These are phyloP conservation scores for Hansenula anomala DNA, from an alignment of 1,139 yeast species.

Conservation along the genomic window DNA sequence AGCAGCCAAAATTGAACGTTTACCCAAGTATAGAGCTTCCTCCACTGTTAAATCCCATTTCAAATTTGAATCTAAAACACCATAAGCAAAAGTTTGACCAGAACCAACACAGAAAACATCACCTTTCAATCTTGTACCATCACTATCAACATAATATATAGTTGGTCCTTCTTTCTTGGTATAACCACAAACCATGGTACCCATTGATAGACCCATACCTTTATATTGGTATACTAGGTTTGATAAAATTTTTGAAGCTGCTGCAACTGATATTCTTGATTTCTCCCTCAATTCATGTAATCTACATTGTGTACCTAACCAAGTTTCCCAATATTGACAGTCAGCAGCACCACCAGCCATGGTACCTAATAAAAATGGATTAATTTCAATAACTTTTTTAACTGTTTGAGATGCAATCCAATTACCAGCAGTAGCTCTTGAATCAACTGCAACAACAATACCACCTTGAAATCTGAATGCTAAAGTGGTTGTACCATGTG, in stretches of 20 bases:
- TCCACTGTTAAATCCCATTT: slow-evolving; percentile 87
- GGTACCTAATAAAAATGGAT: slow-evolving; percentile 91
- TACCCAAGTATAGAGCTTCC: slow-evolving; percentile 91
- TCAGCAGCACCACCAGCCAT: slow-evolving; percentile 99
- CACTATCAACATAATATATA: slow-evolving; percentile 93
- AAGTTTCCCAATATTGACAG: slow-evolving; percentile 99
- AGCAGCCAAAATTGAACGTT: slow-evolving; percentile 94
- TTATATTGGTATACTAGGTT: slow-evolving; percentile 91
- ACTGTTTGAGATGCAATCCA: slow-evolving; percentile 99
- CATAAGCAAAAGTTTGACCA: slow-evolving; percentile 99
- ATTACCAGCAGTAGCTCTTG: slow-evolving; percentile 97
- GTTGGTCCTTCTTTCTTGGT: slow-evolving; percentile 95
- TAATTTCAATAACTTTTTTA: slow-evolving; percentile 93
- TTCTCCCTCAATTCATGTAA: slow-evolving; percentile 91
- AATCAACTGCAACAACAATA: slow-evolving; percentile 93
- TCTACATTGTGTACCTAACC: slow-evolving; percentile 97
- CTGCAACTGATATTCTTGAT: slow-evolving; percentile 92
- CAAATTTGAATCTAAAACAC: slow-evolving; percentile 91
- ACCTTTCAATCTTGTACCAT: slow-evolving; percentile 93
- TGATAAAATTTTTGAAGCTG: slow-evolving; percentile 90
- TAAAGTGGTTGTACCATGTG: slow-evolving; percentile 97
- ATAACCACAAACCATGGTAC: slow-evolving; percentile 98
- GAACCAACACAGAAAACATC: slow-evolving; percentile 97
- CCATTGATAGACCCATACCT: slow-evolving; percentile 99
- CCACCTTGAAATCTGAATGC: slow-evolving; percentile 97